Base-by-base conservation (phyloP, 164 flowering plant species). In the Paratinospora sagittata region DNA sequence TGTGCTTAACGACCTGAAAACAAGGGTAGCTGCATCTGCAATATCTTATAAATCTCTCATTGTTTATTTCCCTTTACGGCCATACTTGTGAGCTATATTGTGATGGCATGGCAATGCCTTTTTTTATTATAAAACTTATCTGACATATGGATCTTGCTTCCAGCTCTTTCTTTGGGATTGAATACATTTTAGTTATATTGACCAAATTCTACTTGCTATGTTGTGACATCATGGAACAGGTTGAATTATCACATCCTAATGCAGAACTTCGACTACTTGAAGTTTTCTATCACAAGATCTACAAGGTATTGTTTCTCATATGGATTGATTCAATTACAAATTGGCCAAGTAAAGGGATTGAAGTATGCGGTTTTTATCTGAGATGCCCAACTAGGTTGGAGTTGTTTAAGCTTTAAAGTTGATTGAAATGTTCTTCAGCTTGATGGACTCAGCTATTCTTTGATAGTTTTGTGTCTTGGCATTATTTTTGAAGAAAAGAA, bases 231-330 rank as follows among this genome's bases (percentile, higher is more conserved):
- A 37, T 71, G 36, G 45, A 70, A 72, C 76, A 88, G 92, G 87
- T 84, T 67, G 88, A 88, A 72, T 72, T 86, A 76, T 86, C 92
- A 39, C 83, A 84, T 78, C 83, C 84, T 12, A 74, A 81, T 79
- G 88, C 86, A 0, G 92, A 86, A 70, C 85, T 88, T 37, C 77
- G 92, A 60, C 68, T 88, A 73, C 86, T 88, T 73, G 87, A 88
- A 78, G 89, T 88, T 71, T 88, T 84, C 77, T 79, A 84, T 74
- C 89, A 86, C 80, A 88, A 82, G 79, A 88, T 88, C 63, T 85
- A 86, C 71, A 88, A 86, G 89, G 91, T 86, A 58, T 43, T 27
- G 21, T 55, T n/a, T 21, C 8, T 9, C 10, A 4, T 21, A 55
- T 23, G 10, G 9, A 55, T 55, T n/a, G n/a, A 23, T n/a, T 55